phyloP scores from a whole-genome alignment of 176 grass and related monocot species.

The Saccharum spontaneum region DNA sequence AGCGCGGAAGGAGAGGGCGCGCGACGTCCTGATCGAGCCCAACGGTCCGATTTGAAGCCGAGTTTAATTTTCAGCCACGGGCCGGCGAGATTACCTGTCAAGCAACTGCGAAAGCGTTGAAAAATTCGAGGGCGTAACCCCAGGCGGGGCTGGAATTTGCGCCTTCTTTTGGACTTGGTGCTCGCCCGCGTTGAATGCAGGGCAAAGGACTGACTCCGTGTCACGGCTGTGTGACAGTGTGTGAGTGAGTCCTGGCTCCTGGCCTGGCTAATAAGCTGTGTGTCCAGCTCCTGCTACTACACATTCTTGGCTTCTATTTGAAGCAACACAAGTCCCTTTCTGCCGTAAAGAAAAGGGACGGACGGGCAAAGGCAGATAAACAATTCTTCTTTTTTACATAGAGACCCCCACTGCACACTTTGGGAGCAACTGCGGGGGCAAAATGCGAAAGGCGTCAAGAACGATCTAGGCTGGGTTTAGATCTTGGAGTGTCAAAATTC shows the following conservation, averaged over 20 bases:
- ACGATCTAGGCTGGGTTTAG: no score
- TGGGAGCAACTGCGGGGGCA: neutral
- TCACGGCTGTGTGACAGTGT: neutral
- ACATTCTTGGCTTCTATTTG: constrained; percentile 43
- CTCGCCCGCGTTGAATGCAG: constrained; percentile 18
- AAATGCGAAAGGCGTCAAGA: neutral
- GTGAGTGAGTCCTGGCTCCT: neutral
- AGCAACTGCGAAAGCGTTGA: neutral
- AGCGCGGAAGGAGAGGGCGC: neutral
- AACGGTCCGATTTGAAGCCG: constrained; percentile 13
- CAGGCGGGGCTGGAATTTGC: neutral
- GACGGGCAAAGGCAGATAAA: neutral
- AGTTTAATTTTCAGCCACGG: neutral
- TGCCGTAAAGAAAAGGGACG: constrained; percentile 27
- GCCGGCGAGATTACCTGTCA: neutral
- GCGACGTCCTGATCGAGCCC: neutral
- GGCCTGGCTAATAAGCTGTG: neutral
- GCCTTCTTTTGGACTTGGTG: constrained; percentile 39
- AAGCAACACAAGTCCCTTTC: constrained; percentile 43
- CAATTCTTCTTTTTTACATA: neutral
- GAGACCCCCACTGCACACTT: neutral
- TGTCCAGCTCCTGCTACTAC: neutral
- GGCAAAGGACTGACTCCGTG: neutral
- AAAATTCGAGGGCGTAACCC: neutral
- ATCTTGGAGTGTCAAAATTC: no score